A percentile compares a stretch with the other conserved stretches of the same genome.
phyloP scores from a whole-genome alignment of 2,329 filamentous ascomycete genomes.

The Colletotrichum viniferum region DNA sequence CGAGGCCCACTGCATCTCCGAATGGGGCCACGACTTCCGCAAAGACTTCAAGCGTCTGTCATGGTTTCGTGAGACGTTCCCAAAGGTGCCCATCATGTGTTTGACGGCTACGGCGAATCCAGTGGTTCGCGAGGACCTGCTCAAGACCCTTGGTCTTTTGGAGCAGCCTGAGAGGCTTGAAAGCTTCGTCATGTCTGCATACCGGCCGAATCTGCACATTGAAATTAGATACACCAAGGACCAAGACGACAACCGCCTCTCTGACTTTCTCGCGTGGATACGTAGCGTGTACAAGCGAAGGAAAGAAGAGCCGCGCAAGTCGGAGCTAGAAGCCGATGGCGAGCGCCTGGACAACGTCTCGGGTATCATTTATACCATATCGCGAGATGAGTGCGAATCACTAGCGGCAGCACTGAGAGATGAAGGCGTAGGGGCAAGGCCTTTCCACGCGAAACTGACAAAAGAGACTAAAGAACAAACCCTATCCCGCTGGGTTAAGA shows the following conservation, averaged over 20 bases:
- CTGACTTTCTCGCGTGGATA: slow-evolving; percentile 79
- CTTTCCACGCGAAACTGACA: slow-evolving; percentile 74
- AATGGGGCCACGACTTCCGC: slow-evolving; percentile 99
- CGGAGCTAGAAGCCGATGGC: slow-evolving; percentile 58
- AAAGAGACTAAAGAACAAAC: slow-evolving; percentile 74
- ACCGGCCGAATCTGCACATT: slow-evolving; percentile 85
- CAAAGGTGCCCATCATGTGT: slow-evolving; percentile 88
- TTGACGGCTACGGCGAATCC: slow-evolving; percentile 89
- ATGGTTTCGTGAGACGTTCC: slow-evolving; percentile 84
- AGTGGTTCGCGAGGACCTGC: slow-evolving; percentile 81
- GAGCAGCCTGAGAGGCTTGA: slow-evolving; percentile 62
- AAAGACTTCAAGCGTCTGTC: slow-evolving; percentile 85
- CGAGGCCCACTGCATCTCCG: slow-evolving; percentile 95
- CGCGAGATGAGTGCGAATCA: slow-evolving; percentile 74
- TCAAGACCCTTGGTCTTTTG: slow-evolving; percentile 74
- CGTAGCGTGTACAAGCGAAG: slow-evolving; percentile 74
- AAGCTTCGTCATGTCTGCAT: slow-evolving; percentile 82
- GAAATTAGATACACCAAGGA: slow-evolving; percentile 85
- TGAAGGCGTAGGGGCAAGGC: slow-evolving; percentile 74
- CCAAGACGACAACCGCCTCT: slow-evolving; percentile 72
- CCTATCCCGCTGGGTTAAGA: slow-evolving; percentile 73
- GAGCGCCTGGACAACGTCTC: slow-evolving; percentile 69
- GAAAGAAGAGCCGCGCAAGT: slow-evolving; percentile 58
- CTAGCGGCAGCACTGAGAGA: slow-evolving; percentile 68
- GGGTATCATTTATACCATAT: slow-evolving; percentile 82